Percentiles rank a stretch among this genome's conserved stretches.
Evolutionary conservation across 192 early-diverging fungal species (phyloP).

Genomic region (Phycomyces blakesleeanus): DNA sequence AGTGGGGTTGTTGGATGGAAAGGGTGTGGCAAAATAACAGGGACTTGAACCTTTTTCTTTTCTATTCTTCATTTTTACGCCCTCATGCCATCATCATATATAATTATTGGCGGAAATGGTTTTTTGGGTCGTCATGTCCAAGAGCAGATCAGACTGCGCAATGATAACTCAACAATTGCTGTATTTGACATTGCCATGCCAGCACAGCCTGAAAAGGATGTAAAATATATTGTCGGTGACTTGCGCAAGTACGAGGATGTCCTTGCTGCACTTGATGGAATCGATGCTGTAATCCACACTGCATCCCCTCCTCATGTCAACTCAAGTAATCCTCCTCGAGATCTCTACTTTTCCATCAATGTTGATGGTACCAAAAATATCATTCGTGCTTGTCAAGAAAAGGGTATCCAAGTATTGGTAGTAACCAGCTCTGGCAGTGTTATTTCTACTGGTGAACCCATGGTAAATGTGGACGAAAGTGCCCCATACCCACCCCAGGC

Average conservation of each 20-base stretch:
- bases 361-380: conserved; percentile 85
- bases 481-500: conserved; percentile 66
- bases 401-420: conserved; percentile 68
- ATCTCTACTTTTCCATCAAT: conserved; percentile 76
- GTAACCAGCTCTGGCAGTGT: conserved; percentile 89
- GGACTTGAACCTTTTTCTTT: not conserved
- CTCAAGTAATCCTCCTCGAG: conserved; percentile 54
- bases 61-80: not conserved
- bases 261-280: conserved; percentile 55
- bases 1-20: no score
- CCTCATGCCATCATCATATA: conserved; percentile 35
- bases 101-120: conserved; percentile 85
- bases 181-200: conserved; percentile 79
- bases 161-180: conserved; percentile 54
- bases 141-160: conserved; percentile 63
- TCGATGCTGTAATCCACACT: conserved; percentile 81
- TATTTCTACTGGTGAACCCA: conserved; percentile 69
- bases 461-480: conserved; percentile 81
- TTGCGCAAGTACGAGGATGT: conserved; percentile 56
- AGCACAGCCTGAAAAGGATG: conserved; percentile 35
- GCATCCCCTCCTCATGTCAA: conserved; percentile 76
- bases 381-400: conserved; percentile 66
- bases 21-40: not conserved
- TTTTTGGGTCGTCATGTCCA: conserved; percentile 84
- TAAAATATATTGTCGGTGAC: conserved; percentile 48